Conservation (phyloP, 139 green algal species). For the Axilococcus clingmanii region DNA sequence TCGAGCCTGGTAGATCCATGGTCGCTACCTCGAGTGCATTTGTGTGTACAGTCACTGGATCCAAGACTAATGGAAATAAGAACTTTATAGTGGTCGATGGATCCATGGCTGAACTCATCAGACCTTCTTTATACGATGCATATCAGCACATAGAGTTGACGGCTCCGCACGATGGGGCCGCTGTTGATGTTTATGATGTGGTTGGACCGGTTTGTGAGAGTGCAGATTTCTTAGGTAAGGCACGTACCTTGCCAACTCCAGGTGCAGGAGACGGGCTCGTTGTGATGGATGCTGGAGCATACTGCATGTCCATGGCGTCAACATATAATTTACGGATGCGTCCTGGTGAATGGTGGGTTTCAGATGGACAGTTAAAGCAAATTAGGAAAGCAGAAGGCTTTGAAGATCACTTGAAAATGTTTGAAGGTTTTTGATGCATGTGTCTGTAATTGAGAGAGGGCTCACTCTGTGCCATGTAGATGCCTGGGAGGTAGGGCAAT, state of each 20-base stretch:
- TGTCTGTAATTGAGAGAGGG: too few species aligned
- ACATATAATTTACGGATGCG: constrained; percentile 97
- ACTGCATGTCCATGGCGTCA: constrained; percentile 97
- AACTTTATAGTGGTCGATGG: constrained; percentile 95
- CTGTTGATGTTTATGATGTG: constrained; percentile 69
- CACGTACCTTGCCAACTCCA: constrained; percentile 36
- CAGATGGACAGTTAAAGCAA: constrained; percentile 47
- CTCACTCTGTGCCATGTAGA: too few species aligned
- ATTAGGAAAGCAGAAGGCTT: constrained; percentile 79
- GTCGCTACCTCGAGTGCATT: constrained; percentile 70
- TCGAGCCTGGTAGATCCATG: constrained; percentile 92
- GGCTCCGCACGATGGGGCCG: constrained; percentile 34
- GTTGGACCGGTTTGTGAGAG: constrained; percentile 94
- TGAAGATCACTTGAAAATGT: constrained; percentile 77
- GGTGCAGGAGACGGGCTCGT: constrained; percentile 63
- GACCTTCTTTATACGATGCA: constrained; percentile 81
- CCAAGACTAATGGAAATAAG: constrained; percentile 96
- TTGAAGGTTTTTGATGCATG: constrained; percentile 53
- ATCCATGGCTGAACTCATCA: constrained; percentile 92
- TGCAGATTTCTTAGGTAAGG: constrained; percentile 95
- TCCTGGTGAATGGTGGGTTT: constrained; percentile 89
- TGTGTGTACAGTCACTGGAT: constrained; percentile 81
- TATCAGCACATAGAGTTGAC: constrained; percentile 97
- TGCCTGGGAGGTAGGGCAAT: too few species aligned
- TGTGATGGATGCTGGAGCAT: constrained; percentile 90